Conservation (phyloP, 2,329 filamentous ascomycete species). For the Clarireedia homoeocarpa region DNA sequence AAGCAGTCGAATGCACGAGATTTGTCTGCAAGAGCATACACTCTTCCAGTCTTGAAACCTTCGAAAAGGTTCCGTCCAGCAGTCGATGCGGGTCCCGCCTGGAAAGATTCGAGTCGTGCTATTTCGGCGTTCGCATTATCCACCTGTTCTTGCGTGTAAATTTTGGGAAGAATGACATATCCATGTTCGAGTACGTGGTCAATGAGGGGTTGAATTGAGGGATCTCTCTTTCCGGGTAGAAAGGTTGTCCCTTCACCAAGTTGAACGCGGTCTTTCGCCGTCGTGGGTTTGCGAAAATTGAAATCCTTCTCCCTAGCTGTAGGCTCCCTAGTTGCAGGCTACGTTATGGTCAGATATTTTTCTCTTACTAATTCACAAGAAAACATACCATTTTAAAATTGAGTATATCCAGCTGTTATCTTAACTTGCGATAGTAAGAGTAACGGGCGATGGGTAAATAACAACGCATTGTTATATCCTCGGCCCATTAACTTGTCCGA, state of each 20-base stretch:
- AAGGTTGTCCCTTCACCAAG: constrained; percentile 26
- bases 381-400: too few relatives aligned
- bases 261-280: constrained; percentile 16
- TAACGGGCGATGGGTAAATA: too few relatives aligned
- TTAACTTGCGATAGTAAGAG: too few relatives aligned
- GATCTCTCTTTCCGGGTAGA: constrained; percentile 23
- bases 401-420: too few relatives aligned
- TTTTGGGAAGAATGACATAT: constrained; percentile 32
- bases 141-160: constrained; percentile 29
- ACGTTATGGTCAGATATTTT: background rate
- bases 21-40: constrained; percentile 35
- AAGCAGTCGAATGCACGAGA: constrained; percentile 34
- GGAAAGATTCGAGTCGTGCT: constrained; percentile 23
- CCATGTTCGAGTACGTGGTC: constrained; percentile 29
- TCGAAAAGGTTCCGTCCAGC: constrained; percentile 33
- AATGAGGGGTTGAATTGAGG: constrained; percentile 25
- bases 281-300: too few relatives aligned
- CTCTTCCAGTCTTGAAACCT: constrained; percentile 32
- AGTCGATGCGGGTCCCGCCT: constrained; percentile 25
- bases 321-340: background rate
- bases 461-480: too few relatives aligned
- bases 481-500: too few relatives aligned
- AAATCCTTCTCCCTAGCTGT: too few relatives aligned
- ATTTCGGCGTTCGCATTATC: constrained; percentile 31
- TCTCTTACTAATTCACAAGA: too few relatives aligned